Percentiles rank a stretch among this genome's conserved stretches.
Evolutionary conservation across 129 eudicot species (phyloP).

Genomic region (Artemisia argyi): DNA sequence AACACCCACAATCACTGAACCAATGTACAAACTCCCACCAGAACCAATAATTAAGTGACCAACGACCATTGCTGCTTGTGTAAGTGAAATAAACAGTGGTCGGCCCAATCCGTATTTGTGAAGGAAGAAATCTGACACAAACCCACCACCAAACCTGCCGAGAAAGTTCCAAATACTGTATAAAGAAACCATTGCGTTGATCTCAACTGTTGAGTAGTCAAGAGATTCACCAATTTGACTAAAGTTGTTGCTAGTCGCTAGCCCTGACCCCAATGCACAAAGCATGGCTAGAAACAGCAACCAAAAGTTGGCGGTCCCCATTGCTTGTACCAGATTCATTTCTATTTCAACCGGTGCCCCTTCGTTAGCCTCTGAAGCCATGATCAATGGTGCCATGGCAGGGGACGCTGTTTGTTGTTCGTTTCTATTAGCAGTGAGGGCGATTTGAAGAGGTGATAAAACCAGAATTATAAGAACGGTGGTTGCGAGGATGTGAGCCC

Average conservation of each 20-base stretch:
- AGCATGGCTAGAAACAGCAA: constrained; percentile 69
- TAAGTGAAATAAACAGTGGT: constrained; percentile 58
- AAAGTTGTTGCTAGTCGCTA: constrained; percentile 82
- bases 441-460: constrained; percentile 58
- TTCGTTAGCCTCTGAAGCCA: neutral
- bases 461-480: constrained; percentile 46
- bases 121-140: constrained; percentile 61
- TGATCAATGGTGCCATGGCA: constrained; percentile 36
- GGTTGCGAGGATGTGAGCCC: constrained; percentile 43
- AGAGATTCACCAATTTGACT: constrained; percentile 82
- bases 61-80: constrained; percentile 59
- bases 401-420: constrained; percentile 12
- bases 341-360: constrained; percentile 40
- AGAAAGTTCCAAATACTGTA: constrained; percentile 97
- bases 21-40: constrained; percentile 77
- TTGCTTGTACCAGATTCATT: constrained; percentile 59
- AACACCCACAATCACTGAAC: constrained; percentile 73
- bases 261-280: constrained; percentile 89
- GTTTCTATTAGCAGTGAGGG: constrained; percentile 43
- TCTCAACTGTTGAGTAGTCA: constrained; percentile 46
- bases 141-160: constrained; percentile 88
- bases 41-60: constrained; percentile 69
- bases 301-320: constrained; percentile 71
- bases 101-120: constrained; percentile 67
- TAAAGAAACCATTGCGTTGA: constrained; percentile 68